A percentile compares a stretch with the other conserved stretches of the same genome.
phyloP scores from a whole-genome alignment of 2,329 filamentous ascomycete genomes.

The Fusarium sp. region DNA sequence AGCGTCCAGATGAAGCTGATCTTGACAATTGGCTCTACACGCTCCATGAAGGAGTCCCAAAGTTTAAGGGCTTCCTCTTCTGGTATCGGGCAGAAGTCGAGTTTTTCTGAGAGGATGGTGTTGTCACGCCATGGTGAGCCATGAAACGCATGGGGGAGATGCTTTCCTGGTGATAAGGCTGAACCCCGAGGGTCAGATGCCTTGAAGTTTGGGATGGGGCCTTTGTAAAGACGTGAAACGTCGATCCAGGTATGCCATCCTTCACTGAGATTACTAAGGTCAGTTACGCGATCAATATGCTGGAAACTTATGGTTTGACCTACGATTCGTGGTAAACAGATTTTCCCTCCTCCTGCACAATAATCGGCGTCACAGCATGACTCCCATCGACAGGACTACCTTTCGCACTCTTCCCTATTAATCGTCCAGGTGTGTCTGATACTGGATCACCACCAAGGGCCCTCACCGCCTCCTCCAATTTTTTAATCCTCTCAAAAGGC shows the following conservation, averaged over 20 bases:
- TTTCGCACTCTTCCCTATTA: not conserved
- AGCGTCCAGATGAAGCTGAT: conserved; percentile 24
- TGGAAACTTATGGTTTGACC: no score
- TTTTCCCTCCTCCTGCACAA: conserved; percentile 12
- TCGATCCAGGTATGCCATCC: conserved; percentile 19
- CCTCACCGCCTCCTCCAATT: conserved; percentile 9
- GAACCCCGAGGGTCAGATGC: not conserved
- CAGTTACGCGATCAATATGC: no score
- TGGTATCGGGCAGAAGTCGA: not conserved
- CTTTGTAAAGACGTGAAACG: not conserved
- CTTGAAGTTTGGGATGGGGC: not conserved
- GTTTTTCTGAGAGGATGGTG: not conserved
- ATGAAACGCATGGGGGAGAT: conserved; percentile 9
- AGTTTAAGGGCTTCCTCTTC: not conserved
- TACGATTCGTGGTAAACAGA: conserved; percentile 17
- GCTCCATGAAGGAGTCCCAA: conserved; percentile 10
- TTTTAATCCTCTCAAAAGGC: conserved; percentile 8
- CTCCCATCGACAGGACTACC: accelerated
- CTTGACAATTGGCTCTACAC: conserved; percentile 15
- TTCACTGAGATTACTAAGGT: not conserved
- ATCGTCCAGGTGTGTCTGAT: not conserved
- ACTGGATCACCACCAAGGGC: conserved; percentile 16
- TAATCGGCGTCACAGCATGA: conserved; percentile 4
- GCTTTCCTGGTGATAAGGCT: conserved; percentile 1
- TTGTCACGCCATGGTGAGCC: conserved; percentile 10